Percentiles rank a stretch among this genome's conserved stretches.
These are phyloP conservation scores for Tolypocladium pustulatum DNA, from an alignment of 2,329 filamentous ascomycete genomes.

Conservation along the genomic window DNA sequence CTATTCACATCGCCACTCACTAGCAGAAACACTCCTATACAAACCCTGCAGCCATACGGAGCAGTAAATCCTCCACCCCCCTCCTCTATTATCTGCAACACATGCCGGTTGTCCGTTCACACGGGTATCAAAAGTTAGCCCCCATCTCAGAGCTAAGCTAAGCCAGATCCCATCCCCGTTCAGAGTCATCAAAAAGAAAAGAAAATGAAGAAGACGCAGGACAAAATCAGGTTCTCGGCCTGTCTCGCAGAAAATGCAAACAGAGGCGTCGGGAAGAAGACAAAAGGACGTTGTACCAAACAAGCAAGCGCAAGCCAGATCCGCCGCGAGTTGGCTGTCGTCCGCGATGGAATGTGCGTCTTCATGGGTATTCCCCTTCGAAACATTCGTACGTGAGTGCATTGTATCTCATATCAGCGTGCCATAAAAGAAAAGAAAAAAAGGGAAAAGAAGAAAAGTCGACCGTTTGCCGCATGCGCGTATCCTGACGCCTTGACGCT, in stretches of 20 bases:
- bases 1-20: not conserved
- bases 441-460: not conserved
- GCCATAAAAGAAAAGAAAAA: not conserved
- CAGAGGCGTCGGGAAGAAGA: not conserved
- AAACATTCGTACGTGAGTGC: not conserved
- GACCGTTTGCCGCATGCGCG: not conserved
- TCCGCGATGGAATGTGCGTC: not conserved
- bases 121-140: not conserved
- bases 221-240: not conserved
- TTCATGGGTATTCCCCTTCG: not conserved
- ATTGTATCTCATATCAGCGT: slow-evolving; percentile 5
- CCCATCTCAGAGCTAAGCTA: not conserved
- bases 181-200: not conserved
- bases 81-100: not conserved
- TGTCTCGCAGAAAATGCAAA: not conserved
- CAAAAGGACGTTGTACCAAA: not conserved
- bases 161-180: not conserved
- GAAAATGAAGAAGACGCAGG: not conserved
- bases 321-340: not conserved
- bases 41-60: not conserved
- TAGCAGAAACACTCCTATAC: not conserved
- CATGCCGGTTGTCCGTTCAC: not conserved
- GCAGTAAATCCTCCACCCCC: not conserved
- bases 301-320: not conserved
- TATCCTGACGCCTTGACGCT: not conserved